Evolutionary conservation across 2,329 filamentous ascomycete species (phyloP).

Genomic region (Exophiala viscosa): DNA sequence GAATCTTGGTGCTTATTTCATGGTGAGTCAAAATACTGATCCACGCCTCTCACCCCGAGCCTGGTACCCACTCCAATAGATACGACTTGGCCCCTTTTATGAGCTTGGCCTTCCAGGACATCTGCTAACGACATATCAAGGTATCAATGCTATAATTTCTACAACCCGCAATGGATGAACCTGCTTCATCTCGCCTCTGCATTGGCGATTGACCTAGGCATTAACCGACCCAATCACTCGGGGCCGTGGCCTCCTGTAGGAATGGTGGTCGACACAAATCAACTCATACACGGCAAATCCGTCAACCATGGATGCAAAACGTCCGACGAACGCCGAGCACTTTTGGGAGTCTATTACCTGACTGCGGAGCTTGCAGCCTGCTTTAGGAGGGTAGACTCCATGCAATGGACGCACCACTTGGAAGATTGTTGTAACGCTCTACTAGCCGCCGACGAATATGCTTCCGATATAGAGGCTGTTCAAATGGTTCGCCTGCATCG

Average conservation of each 20-base stretch:
- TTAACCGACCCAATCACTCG: slow-evolving; percentile 24
- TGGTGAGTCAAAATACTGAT: slow-evolving; percentile 33
- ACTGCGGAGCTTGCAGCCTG: slow-evolving; percentile 7
- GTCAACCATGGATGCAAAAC: slow-evolving; percentile 3
- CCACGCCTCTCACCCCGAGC: too few species aligned
- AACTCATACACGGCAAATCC: slow-evolving; percentile 10
- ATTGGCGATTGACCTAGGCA: slow-evolving; percentile 35
- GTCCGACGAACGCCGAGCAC: slow-evolving; percentile 14
- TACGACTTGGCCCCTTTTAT: too few species aligned
- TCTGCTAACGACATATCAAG: slow-evolving; percentile 17
- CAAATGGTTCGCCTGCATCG: slow-evolving; percentile 51
- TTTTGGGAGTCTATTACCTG: slow-evolving; percentile 13
- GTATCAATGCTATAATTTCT: slow-evolving; percentile 34
- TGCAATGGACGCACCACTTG: slow-evolving; percentile 52
- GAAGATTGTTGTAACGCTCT: slow-evolving; percentile 50
- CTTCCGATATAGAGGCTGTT: slow-evolving; percentile 47
- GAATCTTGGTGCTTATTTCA: slow-evolving; percentile 35
- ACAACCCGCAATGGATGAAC: slow-evolving; percentile 33
- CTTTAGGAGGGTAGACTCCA: slow-evolving; percentile 45
- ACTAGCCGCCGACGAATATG: slow-evolving; percentile 43
- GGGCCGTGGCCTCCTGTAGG: slow-evolving; percentile 1
- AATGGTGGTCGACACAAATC: slow-evolving; percentile 6
- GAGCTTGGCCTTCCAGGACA: background rate
- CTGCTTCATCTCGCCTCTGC: slow-evolving; percentile 38
- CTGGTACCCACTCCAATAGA: too few species aligned